Evolutionary conservation across 805 yeast genomes (phyloP).

Genomic region (Dipodascus geniculatus): DNA sequence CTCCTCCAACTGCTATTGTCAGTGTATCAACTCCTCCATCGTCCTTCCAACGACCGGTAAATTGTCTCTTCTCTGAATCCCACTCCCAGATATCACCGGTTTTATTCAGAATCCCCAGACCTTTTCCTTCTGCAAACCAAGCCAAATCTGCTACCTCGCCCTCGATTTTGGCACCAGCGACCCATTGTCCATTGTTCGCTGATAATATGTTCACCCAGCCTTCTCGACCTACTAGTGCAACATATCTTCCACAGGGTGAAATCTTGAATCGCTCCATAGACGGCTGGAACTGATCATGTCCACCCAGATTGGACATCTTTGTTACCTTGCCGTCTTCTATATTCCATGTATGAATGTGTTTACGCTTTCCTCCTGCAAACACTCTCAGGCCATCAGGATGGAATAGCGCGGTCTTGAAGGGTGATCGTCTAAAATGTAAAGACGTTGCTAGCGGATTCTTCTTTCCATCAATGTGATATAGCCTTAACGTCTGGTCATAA

Average conservation of each 20-base stretch:
- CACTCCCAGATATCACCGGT: conserved; percentile 90
- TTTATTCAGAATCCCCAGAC: conserved; percentile 51
- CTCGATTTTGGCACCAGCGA: conserved; percentile 78
- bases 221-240: conserved; percentile 70
- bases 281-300: conserved; percentile 75
- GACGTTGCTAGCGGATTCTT: conserved; percentile 71
- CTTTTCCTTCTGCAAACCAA: conserved; percentile 38
- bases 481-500: conserved; percentile 74
- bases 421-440: conserved; percentile 64
- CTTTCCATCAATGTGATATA: conserved; percentile 87
- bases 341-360: conserved; percentile 89
- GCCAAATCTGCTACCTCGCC: conserved; percentile 77
- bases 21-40: conserved; percentile 80
- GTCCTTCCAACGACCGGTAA: conserved; percentile 69
- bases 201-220: conserved; percentile 86
- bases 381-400: conserved; percentile 42
- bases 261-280: conserved; percentile 79
- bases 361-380: conserved; percentile 83
- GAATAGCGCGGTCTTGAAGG: conserved; percentile 67
- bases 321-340: conserved; percentile 62
- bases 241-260: conserved; percentile 57
- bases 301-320: conserved; percentile 80
- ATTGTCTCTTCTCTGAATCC: conserved; percentile 37
- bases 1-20: conserved; percentile 49
- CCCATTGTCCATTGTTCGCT: conserved; percentile 74